These are phyloP conservation scores for Ophiostoma ulmi DNA, from an alignment of 2,329 filamentous ascomycete genomes.

Conservation along the genomic window DNA sequence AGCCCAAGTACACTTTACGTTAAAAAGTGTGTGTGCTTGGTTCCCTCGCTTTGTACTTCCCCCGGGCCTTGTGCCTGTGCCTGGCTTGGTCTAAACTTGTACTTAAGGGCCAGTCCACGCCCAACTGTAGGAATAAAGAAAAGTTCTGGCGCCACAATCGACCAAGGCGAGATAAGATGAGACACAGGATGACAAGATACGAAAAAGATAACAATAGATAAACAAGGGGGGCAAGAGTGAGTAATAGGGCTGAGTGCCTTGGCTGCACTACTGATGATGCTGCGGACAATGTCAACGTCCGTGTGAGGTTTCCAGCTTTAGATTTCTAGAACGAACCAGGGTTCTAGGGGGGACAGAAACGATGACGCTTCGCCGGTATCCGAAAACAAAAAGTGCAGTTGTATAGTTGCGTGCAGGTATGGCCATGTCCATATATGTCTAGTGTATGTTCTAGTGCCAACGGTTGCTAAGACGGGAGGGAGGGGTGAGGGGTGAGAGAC, in stretches of 20 bases:
- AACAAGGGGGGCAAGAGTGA: neutral
- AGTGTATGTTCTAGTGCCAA: neutral
- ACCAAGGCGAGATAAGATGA: neutral
- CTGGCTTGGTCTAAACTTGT: neutral
- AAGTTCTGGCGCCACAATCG: neutral
- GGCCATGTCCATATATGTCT: neutral
- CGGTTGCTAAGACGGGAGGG: conserved; percentile 14
- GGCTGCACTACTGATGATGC: conserved; percentile 18
- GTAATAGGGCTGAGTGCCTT: conserved; percentile 21
- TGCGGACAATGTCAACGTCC: conserved; percentile 18
- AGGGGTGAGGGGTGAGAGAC: neutral
- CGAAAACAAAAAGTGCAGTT: neutral
- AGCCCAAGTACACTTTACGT: conserved; percentile 2
- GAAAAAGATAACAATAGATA: neutral
- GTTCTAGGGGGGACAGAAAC: neutral
- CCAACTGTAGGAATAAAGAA: neutral
- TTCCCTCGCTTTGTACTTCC: neutral
- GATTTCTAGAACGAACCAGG: neutral
- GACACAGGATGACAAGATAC: neutral
- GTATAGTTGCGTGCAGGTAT: neutral
- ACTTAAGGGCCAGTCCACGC: neutral
- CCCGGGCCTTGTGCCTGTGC: neutral
- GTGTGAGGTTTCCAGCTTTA: neutral
- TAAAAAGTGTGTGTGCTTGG: neutral
- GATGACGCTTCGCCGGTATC: neutral